These are phyloP conservation scores for Penicillium canariense DNA, from an alignment of 495 filamentous ascomycete genomes.

Conservation along the genomic window DNA sequence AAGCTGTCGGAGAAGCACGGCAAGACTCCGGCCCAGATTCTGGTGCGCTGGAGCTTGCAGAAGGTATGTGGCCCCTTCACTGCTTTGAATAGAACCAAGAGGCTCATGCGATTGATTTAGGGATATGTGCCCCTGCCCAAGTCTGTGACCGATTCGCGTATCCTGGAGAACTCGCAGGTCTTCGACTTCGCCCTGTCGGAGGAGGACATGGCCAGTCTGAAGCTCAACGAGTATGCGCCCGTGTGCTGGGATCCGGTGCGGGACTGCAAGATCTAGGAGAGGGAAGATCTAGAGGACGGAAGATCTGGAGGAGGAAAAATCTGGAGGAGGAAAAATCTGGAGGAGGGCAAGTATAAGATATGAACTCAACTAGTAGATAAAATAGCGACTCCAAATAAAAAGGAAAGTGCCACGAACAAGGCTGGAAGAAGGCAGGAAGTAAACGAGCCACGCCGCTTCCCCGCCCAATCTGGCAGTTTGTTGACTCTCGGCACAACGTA, in stretches of 20 bases:
- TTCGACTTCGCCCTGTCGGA: slow-evolving; percentile 76
- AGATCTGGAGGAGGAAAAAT: not conserved
- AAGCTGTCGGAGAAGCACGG: slow-evolving; percentile 64
- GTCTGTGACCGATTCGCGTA: slow-evolving; percentile 57
- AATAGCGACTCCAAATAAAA: not conserved
- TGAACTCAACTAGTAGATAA: not conserved
- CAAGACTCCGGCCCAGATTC: slow-evolving; percentile 73
- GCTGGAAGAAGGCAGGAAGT: not conserved
- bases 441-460: not conserved
- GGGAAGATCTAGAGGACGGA: not conserved
- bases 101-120: slow-evolving; percentile 60
- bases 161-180: slow-evolving; percentile 70
- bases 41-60: slow-evolving; percentile 86
- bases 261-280: slow-evolving; percentile 28
- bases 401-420: too few species aligned
- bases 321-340: too few species aligned
- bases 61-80: slow-evolving; percentile 45
- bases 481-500: slow-evolving; percentile 38
- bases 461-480: slow-evolving; percentile 25
- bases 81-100: slow-evolving; percentile 13
- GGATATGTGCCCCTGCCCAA: slow-evolving; percentile 64
- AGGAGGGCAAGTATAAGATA: too few species aligned
- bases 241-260: slow-evolving; percentile 74
- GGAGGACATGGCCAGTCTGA: slow-evolving; percentile 56
- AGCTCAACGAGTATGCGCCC: slow-evolving; percentile 56